phyloP scores from a whole-genome alignment of 805 yeast species.

The Spathaspora passalidarum region DNA sequence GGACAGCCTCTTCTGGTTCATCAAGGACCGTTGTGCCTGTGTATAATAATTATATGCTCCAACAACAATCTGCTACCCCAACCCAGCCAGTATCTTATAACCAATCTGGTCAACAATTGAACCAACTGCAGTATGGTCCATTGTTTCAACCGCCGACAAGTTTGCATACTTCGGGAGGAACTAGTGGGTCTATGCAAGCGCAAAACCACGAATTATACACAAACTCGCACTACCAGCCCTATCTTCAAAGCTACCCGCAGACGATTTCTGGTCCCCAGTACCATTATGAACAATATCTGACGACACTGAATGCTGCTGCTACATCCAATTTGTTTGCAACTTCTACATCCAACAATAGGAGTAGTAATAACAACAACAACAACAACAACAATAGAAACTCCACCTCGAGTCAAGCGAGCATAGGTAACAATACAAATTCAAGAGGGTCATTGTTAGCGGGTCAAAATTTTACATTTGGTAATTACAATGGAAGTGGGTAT shows the following conservation, averaged over 20 bases:
- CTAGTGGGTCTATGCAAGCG: not conserved
- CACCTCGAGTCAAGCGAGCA: conserved; percentile 1
- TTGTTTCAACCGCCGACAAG: not conserved
- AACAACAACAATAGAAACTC: not conserved
- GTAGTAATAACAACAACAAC: not conserved
- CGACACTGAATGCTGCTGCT: not conserved
- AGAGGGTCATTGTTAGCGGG: conserved; percentile 1
- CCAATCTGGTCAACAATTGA: not conserved
- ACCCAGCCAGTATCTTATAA: not conserved
- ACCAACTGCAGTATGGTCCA: conserved; percentile 13
- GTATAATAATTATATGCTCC: conserved; percentile 10
- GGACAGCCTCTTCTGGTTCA: conserved; percentile 1
- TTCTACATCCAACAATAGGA: not conserved
- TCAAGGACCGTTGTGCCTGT: conserved; percentile 5
- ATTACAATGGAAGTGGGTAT: not conserved
- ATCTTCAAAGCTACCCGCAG: conserved; percentile 11
- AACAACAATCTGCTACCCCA: conserved; percentile 3
- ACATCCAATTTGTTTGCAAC: not conserved
- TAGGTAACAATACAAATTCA: not conserved
- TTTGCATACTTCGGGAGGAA: not conserved
- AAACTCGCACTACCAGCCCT: conserved; percentile 9
- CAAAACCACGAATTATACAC: conserved; percentile 1
- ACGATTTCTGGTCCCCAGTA: conserved; percentile 6
- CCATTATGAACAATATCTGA: not conserved
- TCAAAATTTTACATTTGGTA: not conserved